Evolutionary conservation across 345 rosid species (phyloP).

Genomic region (Litchi chinensis): DNA sequence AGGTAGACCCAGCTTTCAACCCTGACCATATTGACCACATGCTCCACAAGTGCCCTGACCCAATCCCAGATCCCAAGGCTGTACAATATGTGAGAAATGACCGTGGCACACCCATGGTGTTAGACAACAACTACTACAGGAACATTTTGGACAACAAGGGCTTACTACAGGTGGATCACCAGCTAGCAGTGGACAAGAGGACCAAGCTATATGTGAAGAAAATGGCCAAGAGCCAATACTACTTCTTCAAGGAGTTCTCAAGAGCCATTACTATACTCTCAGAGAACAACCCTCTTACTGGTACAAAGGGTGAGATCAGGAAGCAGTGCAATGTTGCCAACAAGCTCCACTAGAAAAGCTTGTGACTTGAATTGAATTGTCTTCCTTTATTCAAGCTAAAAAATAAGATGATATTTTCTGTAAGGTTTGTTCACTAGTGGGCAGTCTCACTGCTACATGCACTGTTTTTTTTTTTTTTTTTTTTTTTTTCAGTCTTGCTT

Average conservation of each 20-base stretch:
- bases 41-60: constrained; percentile 92
- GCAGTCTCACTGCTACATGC: not conserved
- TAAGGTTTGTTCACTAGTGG: constrained; percentile 10
- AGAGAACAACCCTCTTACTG: constrained; percentile 95
- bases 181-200: constrained; percentile 79
- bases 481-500: not conserved
- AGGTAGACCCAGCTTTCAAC: constrained; percentile 77
- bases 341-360: constrained; percentile 66
- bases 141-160: constrained; percentile 96
- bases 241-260: constrained; percentile 90
- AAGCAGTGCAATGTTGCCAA: constrained; percentile 84
- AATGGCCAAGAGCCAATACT: constrained; percentile 91
- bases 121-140: constrained; percentile 96
- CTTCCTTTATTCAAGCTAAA: constrained; percentile 16
- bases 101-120: constrained; percentile 88
- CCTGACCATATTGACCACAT: constrained; percentile 85
- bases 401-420: constrained; percentile 33
- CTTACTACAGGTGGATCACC: constrained; percentile 83
- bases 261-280: constrained; percentile 83
- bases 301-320: constrained; percentile 88
- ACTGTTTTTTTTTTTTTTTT: not conserved
- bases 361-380: not conserved
- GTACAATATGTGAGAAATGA: constrained; percentile 97
- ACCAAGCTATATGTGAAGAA: constrained; percentile 90
- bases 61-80: constrained; percentile 94